Evolutionary conservation across 1,284 basidiomycete species (phyloP).

Genomic region (Gomphus sp.): DNA sequence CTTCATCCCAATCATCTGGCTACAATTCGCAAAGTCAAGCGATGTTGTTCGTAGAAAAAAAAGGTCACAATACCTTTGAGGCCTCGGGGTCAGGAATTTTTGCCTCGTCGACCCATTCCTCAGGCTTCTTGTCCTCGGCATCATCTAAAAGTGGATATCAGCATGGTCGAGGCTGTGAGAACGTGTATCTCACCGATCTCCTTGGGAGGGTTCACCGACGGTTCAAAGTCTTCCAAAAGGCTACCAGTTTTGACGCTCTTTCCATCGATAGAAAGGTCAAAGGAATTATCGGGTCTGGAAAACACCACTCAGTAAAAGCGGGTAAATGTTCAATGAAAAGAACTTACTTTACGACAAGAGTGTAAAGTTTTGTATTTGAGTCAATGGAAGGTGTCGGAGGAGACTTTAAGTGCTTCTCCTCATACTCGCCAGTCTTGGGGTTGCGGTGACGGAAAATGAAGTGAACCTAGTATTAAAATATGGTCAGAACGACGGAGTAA

Average conservation of each 20-base stretch:
- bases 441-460: constrained; percentile 98
- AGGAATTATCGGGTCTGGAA: constrained; percentile 86
- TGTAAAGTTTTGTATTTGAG: constrained; percentile 88
- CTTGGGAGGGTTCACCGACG: constrained; percentile 87
- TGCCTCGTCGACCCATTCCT: constrained; percentile 87
- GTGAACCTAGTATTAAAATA: constrained; percentile 59
- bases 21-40: constrained; percentile 20
- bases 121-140: constrained; percentile 84
- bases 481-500: not conserved
- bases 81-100: constrained; percentile 83
- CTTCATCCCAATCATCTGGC: constrained; percentile 96
- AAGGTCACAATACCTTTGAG: constrained; percentile 52
- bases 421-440: constrained; percentile 83
- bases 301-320: constrained; percentile 1
- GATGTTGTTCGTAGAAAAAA: not conserved
- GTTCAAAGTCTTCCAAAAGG: constrained; percentile 91
- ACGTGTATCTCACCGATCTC: constrained; percentile 56
- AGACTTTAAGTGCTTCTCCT: constrained; percentile 92
- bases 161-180: not conserved
- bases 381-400: constrained; percentile 82
- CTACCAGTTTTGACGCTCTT: constrained; percentile 72
- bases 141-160: constrained; percentile 44
- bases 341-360: constrained; percentile 80
- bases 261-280: constrained; percentile 88
- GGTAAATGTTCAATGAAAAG: not conserved